Evolutionary conservation across 1,284 basidiomycete genomes (phyloP).

Genomic region (Puccinia sorghi): DNA sequence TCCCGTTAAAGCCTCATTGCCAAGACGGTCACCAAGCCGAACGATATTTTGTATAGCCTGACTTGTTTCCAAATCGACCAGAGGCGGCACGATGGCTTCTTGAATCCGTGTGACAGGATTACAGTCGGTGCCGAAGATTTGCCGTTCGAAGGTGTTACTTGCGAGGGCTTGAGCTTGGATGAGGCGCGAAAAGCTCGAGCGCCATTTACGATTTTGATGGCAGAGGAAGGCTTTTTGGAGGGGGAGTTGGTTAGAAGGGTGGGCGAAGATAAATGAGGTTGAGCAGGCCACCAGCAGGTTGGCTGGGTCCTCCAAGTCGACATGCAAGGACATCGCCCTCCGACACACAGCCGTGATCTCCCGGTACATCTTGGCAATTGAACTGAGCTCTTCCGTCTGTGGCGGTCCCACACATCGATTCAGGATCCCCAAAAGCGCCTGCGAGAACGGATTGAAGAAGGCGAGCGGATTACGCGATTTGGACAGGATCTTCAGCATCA

Average conservation of each 20-base stretch:
- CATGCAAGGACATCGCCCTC: too few species aligned
- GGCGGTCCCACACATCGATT: background rate
- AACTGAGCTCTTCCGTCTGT: background rate
- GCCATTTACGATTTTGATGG: constrained; percentile 1
- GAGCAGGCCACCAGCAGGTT: background rate
- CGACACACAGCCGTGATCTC: background rate
- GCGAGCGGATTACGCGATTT: background rate
- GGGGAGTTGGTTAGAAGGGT: background rate
- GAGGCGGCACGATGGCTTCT: background rate
- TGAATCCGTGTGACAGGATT: background rate
- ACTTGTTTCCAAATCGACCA: background rate
- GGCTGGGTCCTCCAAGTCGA: background rate
- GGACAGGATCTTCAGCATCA: background rate
- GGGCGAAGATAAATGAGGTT: background rate
- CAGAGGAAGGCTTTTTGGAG: background rate
- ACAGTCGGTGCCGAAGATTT: background rate
- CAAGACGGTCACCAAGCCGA: background rate
- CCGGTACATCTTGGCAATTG: background rate
- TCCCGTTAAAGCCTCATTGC: background rate
- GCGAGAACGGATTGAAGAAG: background rate
- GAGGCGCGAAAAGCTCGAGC: background rate
- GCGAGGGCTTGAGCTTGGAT: background rate
- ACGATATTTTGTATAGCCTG: background rate
- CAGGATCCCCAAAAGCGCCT: background rate
- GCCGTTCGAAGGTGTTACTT: too few species aligned